These are phyloP conservation scores for Colletotrichum salicis DNA, from an alignment of 2,329 filamentous ascomycete species.

Conservation along the genomic window DNA sequence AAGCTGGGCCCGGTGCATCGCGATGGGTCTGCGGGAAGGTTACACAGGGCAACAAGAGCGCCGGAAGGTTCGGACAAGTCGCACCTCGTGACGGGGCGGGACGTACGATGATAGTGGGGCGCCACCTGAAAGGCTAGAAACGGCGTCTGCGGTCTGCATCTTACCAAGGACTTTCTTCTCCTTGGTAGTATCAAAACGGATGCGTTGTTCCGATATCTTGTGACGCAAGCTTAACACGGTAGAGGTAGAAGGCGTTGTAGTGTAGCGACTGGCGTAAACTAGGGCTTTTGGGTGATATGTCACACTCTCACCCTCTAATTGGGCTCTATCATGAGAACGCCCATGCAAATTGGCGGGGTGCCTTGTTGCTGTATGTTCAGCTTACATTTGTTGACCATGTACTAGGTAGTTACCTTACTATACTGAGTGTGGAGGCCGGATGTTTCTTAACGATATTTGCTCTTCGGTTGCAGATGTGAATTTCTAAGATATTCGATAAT, in stretches of 20 bases:
- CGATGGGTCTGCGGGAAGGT: not conserved
- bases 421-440: too few relatives aligned
- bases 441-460: too few relatives aligned
- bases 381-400: too few relatives aligned
- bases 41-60: not conserved
- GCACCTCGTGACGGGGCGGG: not conserved
- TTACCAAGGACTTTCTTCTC: not conserved
- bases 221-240: not conserved
- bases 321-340: too few relatives aligned
- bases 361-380: too few relatives aligned
- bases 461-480: too few relatives aligned
- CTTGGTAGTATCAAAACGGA: not conserved
- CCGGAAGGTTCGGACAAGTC: constrained; percentile 27
- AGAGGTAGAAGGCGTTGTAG: not conserved
- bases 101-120: not conserved
- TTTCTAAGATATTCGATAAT: too few relatives aligned
- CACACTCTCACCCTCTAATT: not conserved
- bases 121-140: constrained; percentile 5
- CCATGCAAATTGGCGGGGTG: not conserved
- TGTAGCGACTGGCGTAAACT: not conserved
- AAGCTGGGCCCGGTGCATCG: not conserved
- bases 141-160: not conserved
- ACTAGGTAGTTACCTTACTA: too few relatives aligned
- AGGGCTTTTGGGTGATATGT: not conserved
- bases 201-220: not conserved